These are phyloP conservation scores for Auricularia cornea DNA, from an alignment of 768 basidiomycete species.

Conservation along the genomic window DNA sequence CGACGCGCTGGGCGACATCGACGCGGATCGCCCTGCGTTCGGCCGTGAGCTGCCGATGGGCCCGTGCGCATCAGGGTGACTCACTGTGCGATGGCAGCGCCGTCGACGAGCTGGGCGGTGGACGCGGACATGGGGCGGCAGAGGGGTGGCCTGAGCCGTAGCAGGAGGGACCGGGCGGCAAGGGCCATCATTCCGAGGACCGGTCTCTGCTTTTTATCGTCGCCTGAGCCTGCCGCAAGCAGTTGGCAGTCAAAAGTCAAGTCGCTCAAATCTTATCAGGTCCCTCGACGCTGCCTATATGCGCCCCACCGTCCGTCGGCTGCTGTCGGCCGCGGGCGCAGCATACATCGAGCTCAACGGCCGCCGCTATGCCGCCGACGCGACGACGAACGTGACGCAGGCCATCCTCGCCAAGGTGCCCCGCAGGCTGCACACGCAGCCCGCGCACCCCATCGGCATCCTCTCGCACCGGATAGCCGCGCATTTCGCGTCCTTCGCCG, in stretches of 20 bases:
- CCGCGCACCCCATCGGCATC: slow-evolving; percentile 78
- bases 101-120: slow-evolving; percentile 62
- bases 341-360: slow-evolving; percentile 37
- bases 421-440: slow-evolving; percentile 63
- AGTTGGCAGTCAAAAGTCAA: background rate
- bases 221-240: background rate
- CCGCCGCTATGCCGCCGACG: slow-evolving; percentile 66
- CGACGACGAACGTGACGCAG: slow-evolving; percentile 75
- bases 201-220: background rate
- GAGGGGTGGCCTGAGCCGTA: background rate
- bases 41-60: slow-evolving; percentile 5
- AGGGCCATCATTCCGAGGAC: background rate
- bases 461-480: slow-evolving; percentile 76
- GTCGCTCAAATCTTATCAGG: background rate
- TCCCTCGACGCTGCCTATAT: too few species aligned
- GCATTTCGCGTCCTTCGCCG: slow-evolving; percentile 42
- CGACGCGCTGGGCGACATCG: slow-evolving; percentile 63
- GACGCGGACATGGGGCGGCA: background rate
- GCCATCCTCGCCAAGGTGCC: slow-evolving; percentile 78
- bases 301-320: background rate
- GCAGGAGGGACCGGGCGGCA: background rate
- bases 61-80: slow-evolving; percentile 14
- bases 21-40: slow-evolving; percentile 68
- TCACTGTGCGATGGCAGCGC: slow-evolving; percentile 77
- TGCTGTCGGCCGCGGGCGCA: background rate